Evolutionary conservation across 805 yeast species (phyloP).

Genomic region (Wickerhamiella shivajii): DNA sequence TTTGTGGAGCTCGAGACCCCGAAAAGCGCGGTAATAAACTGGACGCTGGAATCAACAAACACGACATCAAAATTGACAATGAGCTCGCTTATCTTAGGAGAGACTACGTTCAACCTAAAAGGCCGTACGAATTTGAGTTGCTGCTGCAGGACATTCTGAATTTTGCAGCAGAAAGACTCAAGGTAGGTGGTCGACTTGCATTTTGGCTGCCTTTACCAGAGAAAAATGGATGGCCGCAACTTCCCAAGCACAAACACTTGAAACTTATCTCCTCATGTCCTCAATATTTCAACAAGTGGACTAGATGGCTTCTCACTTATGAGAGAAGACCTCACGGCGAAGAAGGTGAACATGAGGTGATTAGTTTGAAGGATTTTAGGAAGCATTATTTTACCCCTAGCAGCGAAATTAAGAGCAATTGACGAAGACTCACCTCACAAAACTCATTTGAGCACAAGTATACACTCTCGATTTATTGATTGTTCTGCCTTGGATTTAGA

Average conservation of each 20-base stretch:
- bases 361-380: conserved; percentile 43
- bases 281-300: conserved; percentile 89
- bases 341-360: conserved; percentile 27
- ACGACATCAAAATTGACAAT: conserved; percentile 57
- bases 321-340: conserved; percentile 36
- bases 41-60: conserved; percentile 56
- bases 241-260: conserved; percentile 66
- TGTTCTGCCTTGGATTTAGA: no score
- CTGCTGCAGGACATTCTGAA: conserved; percentile 62
- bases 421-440: conserved; percentile 45
- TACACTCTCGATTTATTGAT: no score
- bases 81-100: conserved; percentile 58
- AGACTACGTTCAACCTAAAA: conserved; percentile 86
- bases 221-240: conserved; percentile 31
- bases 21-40: conserved; percentile 21
- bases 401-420: no score
- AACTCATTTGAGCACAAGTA: no score
- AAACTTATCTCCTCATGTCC: conserved; percentile 61
- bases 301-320: conserved; percentile 71
- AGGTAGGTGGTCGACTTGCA: conserved; percentile 63
- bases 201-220: conserved; percentile 98
- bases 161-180: conserved; percentile 60
- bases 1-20: conserved; percentile 64
- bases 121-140: conserved; percentile 68
- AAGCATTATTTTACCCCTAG: conserved; percentile 60